A percentile compares a stretch with the other conserved stretches of the same genome.
These are phyloP conservation scores for Aspergillus sp. DNA, from an alignment of 2,329 filamentous ascomycete genomes.

Conservation along the genomic window DNA sequence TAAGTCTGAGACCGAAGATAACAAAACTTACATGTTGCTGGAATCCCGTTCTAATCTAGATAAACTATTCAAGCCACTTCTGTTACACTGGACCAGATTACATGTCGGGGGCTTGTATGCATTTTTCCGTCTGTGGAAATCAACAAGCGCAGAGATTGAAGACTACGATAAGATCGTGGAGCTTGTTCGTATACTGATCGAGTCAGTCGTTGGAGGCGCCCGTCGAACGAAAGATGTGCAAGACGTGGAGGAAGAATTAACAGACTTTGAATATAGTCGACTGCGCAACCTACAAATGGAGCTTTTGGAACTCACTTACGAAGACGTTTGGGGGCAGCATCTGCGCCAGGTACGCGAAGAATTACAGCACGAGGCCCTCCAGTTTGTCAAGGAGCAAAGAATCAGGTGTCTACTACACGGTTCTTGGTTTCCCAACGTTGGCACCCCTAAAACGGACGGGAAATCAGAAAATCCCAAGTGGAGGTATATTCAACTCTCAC, in stretches of 20 bases:
- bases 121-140: slow-evolving; percentile 91
- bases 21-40: slow-evolving; percentile 70
- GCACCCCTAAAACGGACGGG: slow-evolving; percentile 52
- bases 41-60: slow-evolving; percentile 79
- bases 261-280: slow-evolving; percentile 75
- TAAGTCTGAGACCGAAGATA: slow-evolving; percentile 75
- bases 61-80: slow-evolving; percentile 77
- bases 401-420: slow-evolving; percentile 86
- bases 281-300: slow-evolving; percentile 91
- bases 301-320: slow-evolving; percentile 83
- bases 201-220: slow-evolving; percentile 83
- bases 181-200: slow-evolving; percentile 82
- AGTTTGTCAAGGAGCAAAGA: slow-evolving; percentile 96
- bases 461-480: slow-evolving; percentile 53
- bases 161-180: slow-evolving; percentile 95
- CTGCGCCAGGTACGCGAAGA: slow-evolving; percentile 88
- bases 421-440: slow-evolving; percentile 73
- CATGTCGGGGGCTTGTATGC: slow-evolving; percentile 83
- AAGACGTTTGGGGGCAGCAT: slow-evolving; percentile 91
- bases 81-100: slow-evolving; percentile 89
- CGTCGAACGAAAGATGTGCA: slow-evolving; percentile 77
- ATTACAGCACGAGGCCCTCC: slow-evolving; percentile 82
- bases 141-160: slow-evolving; percentile 75
- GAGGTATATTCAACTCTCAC: slow-evolving; percentile 84
- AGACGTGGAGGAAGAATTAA: slow-evolving; percentile 85